Evolutionary conservation across 2,329 filamentous ascomycete genomes (phyloP).

Genomic region (Verticillium tricorpus): DNA sequence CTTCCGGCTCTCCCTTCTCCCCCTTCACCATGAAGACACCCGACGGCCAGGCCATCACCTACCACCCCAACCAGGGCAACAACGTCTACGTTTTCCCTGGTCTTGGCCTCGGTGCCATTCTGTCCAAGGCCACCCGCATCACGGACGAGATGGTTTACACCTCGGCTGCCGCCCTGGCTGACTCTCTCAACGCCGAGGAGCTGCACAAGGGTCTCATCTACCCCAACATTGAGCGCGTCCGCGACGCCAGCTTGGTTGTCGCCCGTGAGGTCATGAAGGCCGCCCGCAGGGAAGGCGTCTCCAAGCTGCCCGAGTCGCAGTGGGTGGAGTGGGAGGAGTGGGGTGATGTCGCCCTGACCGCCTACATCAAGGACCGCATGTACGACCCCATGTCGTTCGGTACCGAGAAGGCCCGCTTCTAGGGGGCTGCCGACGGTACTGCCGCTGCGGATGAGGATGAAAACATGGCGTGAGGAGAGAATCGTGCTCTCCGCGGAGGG

Average conservation of each 20-base stretch:
- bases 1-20: constrained; percentile 89
- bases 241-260: constrained; percentile 82
- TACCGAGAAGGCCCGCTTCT: constrained; percentile 20
- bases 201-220: constrained; percentile 82
- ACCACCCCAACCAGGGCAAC: constrained; percentile 81
- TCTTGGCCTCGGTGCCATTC: constrained; percentile 87
- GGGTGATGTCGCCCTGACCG: constrained; percentile 58
- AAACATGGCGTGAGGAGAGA: not conserved
- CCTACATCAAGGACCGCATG: constrained; percentile 55
- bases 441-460: not conserved
- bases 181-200: constrained; percentile 76
- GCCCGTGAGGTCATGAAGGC: constrained; percentile 91
- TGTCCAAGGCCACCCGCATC: constrained; percentile 79
- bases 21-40: constrained; percentile 60
- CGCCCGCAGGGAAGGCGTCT: constrained; percentile 77
- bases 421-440: not conserved
- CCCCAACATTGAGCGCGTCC: constrained; percentile 83
- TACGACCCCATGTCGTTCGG: constrained; percentile 52
- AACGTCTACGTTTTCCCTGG: constrained; percentile 94
- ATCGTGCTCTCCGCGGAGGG: not conserved
- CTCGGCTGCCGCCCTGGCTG: constrained; percentile 76
- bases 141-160: constrained; percentile 98
- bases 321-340: constrained; percentile 71
- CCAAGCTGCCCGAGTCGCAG: constrained; percentile 60
- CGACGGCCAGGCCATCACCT: constrained; percentile 56